Conservation (phyloP, 306 rosid genomes). For the Dryas octopetala region DNA sequence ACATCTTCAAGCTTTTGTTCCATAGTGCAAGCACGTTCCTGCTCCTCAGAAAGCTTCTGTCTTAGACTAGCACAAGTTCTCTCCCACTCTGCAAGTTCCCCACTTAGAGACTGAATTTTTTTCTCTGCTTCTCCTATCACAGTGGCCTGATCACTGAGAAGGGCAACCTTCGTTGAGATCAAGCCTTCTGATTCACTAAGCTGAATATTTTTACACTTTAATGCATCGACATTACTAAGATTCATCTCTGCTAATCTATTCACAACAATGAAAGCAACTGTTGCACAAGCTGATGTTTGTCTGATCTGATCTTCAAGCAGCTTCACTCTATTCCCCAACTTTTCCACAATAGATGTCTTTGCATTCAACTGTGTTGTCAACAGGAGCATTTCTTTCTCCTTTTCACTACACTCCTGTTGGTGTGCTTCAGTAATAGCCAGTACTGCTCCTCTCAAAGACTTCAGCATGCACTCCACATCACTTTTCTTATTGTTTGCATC, state of each 20-base stretch:
- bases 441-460: constrained; percentile 86
- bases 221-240: constrained; percentile 43
- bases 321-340: constrained; percentile 51
- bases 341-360: constrained; percentile 37
- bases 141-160: constrained; percentile 49
- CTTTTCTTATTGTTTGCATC: constrained; percentile 81
- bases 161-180: constrained; percentile 52
- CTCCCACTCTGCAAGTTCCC: constrained; percentile 44
- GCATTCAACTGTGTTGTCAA: constrained; percentile 52
- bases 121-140: constrained; percentile 54
- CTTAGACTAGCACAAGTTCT: constrained; percentile 46
- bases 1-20: constrained; percentile 61
- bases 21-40: constrained; percentile 47
- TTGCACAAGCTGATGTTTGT: constrained; percentile 68
- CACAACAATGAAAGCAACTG: constrained; percentile 67
- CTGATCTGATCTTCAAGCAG: constrained; percentile 50
- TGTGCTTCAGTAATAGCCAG: constrained; percentile 79
- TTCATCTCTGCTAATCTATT: constrained; percentile 72
- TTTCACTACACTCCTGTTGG: constrained; percentile 65
- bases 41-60: constrained; percentile 60
- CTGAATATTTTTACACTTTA: constrained; percentile 42
- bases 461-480: constrained; percentile 82
- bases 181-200: constrained; percentile 51
- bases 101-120: constrained; percentile 30
- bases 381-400: constrained; percentile 54